Percentiles rank a stretch among this genome's conserved stretches.
phyloP scores from a whole-genome alignment of 768 basidiomycete genomes.

The Phaeotremella skinneri region DNA sequence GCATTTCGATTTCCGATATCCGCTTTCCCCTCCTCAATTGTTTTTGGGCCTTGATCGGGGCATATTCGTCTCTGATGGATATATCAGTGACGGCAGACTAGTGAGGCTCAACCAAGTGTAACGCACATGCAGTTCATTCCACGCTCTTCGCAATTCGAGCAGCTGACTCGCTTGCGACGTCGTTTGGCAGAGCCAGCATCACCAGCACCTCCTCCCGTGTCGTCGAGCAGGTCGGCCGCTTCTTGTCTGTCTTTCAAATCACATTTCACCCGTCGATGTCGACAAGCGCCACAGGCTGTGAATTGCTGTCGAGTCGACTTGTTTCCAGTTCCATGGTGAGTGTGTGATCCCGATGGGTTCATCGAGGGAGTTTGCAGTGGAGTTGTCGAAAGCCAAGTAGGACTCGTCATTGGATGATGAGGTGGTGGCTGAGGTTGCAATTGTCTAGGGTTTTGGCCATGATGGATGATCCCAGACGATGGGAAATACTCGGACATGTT shows the following conservation, averaged over 20 bases:
- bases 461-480: conserved; percentile 12
- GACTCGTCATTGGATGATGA: conserved; percentile 4
- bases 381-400: conserved; percentile 16
- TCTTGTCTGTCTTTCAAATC: conserved; percentile 81
- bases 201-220: conserved; percentile 15
- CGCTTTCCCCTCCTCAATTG: conserved; percentile 56
- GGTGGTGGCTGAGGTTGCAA: not conserved
- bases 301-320: conserved; percentile 80
- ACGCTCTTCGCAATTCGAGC: conserved; percentile 87
- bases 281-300: conserved; percentile 90
- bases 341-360: not conserved
- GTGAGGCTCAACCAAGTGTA: not conserved
- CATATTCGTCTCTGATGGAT: conserved; percentile 76
- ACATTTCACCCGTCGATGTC: conserved; percentile 89
- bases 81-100: conserved; percentile 11
- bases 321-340: conserved; percentile 8
- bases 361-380: conserved; percentile 8
- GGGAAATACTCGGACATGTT: conserved; percentile 7
- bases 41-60: conserved; percentile 86
- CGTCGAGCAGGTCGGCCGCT: conserved; percentile 54
- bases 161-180: conserved; percentile 57
- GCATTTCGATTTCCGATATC: conserved; percentile 44
- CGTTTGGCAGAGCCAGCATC: conserved; percentile 21
- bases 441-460: conserved; percentile 2
- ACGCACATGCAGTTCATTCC: conserved; percentile 90